Base-by-base conservation (phyloP, 225 moss, liverwort and hornwort species). In the Climacium dendroides region DNA sequence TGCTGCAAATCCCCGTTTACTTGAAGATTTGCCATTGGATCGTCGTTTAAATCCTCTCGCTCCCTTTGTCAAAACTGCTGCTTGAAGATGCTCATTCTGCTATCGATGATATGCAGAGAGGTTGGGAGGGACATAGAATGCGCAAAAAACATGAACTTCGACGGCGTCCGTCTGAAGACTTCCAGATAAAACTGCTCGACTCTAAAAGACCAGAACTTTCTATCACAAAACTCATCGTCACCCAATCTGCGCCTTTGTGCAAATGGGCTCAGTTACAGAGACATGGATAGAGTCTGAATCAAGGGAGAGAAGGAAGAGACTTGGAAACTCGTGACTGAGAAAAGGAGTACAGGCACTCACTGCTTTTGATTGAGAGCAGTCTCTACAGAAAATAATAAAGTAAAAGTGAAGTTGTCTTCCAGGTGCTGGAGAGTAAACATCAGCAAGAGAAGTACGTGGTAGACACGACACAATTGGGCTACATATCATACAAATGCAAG, bases 401-500 rank as follows among this genome's bases (percentile, higher is more conserved):
- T 34, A 66, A 74, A 74, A 67, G 29, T 7, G 35, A 55, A 48
- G 65, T 61, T 65, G 67, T 60, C 83, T 77, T 82, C 66, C 62
- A 84, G 87, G 64, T 83, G 83, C 80, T 88, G 70, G 57, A 82
- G 48, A 60, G 85, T 81, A 76, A 70, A 77, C 59, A 87, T 53
- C 79, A 74, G 74, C 26, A 80, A 62, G 78, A 61, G 43, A 43
- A 61, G 61, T 79, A 79, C 61, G 74, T 54, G 81, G 66, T 75
- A 80, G 63, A 80, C 23, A 83, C 28, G 58, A 83, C 60, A 70
- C 54, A 74, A 52, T 74, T 69, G 70, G 55, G 67, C 74, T 79
- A 89, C 66, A 87, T 89, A 89, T 90, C 69, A 89, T 92, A 92
- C 92, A 91, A 83, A 74, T 92, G 90, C 92, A 91, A 83, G 67